Conservation (phyloP, 371 early-diverging fungal genomes). For the Syncephalis plumigaleata region DNA sequence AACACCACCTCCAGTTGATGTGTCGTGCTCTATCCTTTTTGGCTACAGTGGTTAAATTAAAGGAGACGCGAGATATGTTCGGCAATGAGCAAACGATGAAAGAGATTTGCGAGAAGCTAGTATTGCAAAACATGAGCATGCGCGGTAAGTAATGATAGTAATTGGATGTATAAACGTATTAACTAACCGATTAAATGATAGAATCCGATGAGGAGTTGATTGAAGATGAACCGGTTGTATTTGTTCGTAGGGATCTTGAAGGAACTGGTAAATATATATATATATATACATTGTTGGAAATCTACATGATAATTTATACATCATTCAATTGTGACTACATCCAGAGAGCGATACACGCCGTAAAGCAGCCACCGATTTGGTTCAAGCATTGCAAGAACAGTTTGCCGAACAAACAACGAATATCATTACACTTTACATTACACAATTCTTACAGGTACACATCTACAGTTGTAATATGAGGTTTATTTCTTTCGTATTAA, state of each 20-base stretch:
- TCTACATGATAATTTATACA: too few relatives aligned
- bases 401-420: constrained; percentile 66
- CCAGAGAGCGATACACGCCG: constrained; percentile 84
- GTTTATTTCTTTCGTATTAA: neutral
- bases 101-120: constrained; percentile 74
- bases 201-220: constrained; percentile 85
- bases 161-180: neutral
- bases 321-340: too few relatives aligned
- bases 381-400: constrained; percentile 78
- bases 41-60: constrained; percentile 68
- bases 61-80: constrained; percentile 52
- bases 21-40: constrained; percentile 78
- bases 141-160: constrained; percentile 27
- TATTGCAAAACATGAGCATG: constrained; percentile 82
- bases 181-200: too few relatives aligned
- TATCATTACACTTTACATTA: constrained; percentile 62
- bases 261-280: constrained; percentile 15
- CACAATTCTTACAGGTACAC: constrained; percentile 39
- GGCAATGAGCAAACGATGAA: constrained; percentile 40
- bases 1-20: constrained; percentile 43
- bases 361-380: constrained; percentile 79
- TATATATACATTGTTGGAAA: too few relatives aligned
- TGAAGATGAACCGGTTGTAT: constrained; percentile 92
- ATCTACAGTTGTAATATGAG: neutral
- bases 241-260: constrained; percentile 85